A percentile compares a stretch with the other conserved stretches of the same genome.
phyloP scores from a whole-genome alignment of 345 rosid genomes.

The Lagerstroemia speciosa region DNA sequence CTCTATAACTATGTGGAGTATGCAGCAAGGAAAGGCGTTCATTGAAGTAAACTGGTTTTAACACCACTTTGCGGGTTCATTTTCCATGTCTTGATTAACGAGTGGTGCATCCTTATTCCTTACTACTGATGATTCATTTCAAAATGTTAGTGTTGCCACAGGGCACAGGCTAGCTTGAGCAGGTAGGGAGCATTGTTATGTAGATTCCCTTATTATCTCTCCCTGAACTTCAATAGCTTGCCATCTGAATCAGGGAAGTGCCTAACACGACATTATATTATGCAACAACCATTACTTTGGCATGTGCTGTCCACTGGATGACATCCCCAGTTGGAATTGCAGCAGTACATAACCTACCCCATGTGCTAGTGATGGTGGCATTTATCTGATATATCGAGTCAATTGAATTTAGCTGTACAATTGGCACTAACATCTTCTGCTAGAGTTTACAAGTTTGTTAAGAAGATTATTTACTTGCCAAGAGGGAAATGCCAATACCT shows the following conservation, averaged over 20 bases:
- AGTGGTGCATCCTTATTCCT: background rate
- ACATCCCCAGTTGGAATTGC: no score
- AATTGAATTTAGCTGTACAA: background rate
- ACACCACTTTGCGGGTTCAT: background rate
- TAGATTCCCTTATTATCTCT: no score
- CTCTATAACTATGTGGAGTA: background rate
- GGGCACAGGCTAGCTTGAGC: background rate
- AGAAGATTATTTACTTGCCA: background rate
- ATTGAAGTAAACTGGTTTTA: background rate
- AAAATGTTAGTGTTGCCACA: background rate
- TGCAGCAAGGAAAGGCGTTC: background rate
- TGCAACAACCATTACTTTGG: no score
- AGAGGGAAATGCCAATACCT: background rate
- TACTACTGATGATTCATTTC: no score
- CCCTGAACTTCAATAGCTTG: no score
- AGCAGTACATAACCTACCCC: no score
- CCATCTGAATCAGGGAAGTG: no score
- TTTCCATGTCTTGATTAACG: background rate
- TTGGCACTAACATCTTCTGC: no score
- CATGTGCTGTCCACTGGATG: no score
- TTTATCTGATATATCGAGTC: background rate
- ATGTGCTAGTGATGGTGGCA: no score
- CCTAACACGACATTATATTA: no score
- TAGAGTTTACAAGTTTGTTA: background rate
- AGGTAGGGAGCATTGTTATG: no score